Base-by-base conservation (phyloP, 306 rosid genomes). In the Prunus armeniaca region DNA sequence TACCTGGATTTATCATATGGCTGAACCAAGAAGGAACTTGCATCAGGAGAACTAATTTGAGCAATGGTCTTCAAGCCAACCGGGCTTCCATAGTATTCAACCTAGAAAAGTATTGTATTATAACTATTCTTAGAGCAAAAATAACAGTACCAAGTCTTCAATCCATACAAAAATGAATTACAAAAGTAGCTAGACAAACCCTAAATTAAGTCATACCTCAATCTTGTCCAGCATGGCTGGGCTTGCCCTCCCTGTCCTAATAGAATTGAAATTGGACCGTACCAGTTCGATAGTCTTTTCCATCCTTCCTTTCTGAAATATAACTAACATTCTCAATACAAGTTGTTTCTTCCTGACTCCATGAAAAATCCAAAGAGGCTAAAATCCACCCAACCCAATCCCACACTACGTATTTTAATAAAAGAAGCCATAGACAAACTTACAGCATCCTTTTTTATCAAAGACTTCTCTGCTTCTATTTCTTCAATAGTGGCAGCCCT, bases 1-100 rank as follows among this genome's bases (percentile, higher is more conserved):
- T 88, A 92, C 99, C 98, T 90, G 81, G 99, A 91, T 78, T 92
- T 92, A 88, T 96, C 99, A 38, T 91, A 96, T 8, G 99, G 99
- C 81, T 89, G 90, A 69, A 96, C 82, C 87, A 92, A 73, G 76
- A 96, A 88, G 75, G 98, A 96, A 76, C 88, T 86, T 46, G 89
- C 88, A 84, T 96, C 99, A 54, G 97, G 98, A 72, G 96, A 84
- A 84, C 93, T 96, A 72, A 96, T 88, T 88, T 96, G 97, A 81
- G 99, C 99, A 72, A 96, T 89, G 88, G 86, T 89, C 88, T 96
- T 96, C 91, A 96, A 87, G 90, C 90, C 85, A 76, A 88, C 97
- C 12, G 99, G 99, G 63, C 80, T 87, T 70, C 99, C 99, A 77
- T 96, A 96, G 81, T 96, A 96, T 68, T 96, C 98, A 77, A 96